A percentile compares a stretch with the other conserved stretches of the same genome.
Evolutionary conservation across 78 protist species (phyloP).

Genomic region (Guillardia theta): DNA sequence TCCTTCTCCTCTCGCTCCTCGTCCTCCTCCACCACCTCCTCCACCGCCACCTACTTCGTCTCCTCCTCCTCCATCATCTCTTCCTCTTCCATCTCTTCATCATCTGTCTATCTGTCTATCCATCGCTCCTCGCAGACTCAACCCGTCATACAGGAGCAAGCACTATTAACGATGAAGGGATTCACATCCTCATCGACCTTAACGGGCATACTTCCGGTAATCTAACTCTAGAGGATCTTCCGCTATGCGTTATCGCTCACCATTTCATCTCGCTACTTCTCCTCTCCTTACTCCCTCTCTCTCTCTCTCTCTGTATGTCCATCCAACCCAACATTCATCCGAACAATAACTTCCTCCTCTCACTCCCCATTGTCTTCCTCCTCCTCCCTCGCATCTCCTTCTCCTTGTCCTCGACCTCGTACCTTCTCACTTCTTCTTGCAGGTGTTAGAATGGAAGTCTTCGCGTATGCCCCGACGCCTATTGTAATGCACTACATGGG

Average conservation of each 20-base stretch:
- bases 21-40: not conserved
- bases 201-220: not conserved
- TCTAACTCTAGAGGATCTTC: too few species aligned
- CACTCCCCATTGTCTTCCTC: not conserved
- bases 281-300: not conserved
- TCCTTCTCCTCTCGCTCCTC: not conserved
- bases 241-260: too few species aligned
- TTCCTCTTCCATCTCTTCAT: not conserved
- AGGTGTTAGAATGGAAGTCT: not conserved
- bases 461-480: not conserved
- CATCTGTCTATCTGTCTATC: not conserved
- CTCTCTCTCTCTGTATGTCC: not conserved
- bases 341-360: too few species aligned
- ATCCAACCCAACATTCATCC: too few species aligned
- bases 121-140: not conserved
- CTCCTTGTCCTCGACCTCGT: not conserved
- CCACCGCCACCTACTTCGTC: not conserved
- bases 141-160: not conserved
- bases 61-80: not conserved
- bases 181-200: not conserved
- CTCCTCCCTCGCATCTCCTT: not conserved
- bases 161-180: not conserved
- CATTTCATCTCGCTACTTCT: not conserved
- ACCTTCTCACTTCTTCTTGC: not conserved
- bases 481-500: conserved; percentile 2